Percentiles rank a stretch among this genome's conserved stretches.
These are phyloP conservation scores for Boeremia lycopersici DNA, from an alignment of 2,329 filamentous ascomycete genomes.

Conservation along the genomic window DNA sequence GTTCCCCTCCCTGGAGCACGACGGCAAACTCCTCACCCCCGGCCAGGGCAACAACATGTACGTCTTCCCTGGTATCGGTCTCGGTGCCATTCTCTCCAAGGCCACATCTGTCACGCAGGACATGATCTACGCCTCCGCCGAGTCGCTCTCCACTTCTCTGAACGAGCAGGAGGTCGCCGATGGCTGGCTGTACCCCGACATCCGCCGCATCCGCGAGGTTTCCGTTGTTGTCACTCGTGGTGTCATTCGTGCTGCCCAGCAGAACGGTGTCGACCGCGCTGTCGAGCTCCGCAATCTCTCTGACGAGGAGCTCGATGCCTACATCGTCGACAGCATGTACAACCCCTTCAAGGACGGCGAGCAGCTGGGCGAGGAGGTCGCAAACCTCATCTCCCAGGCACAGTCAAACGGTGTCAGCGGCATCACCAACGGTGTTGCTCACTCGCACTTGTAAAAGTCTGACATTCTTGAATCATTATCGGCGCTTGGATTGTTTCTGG, in stretches of 20 bases:
- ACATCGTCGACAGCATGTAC: conserved; percentile 61
- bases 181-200: conserved; percentile 87
- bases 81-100: conserved; percentile 91
- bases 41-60: conserved; percentile 80
- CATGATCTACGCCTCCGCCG: conserved; percentile 96
- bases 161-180: conserved; percentile 80
- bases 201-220: conserved; percentile 90
- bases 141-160: conserved; percentile 77
- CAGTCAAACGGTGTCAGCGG: conserved; percentile 33
- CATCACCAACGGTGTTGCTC: conserved; percentile 37
- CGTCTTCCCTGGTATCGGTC: conserved; percentile 94
- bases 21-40: conserved; percentile 55
- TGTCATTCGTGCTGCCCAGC: conserved; percentile 89
- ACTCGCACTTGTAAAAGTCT: conserved; percentile 41
- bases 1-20: conserved; percentile 69
- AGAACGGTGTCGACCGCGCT: conserved; percentile 67
- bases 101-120: conserved; percentile 83
- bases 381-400: conserved; percentile 34
- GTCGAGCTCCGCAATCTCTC: conserved; percentile 67
- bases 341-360: conserved; percentile 56
- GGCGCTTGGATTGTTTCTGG: conserved; percentile 21
- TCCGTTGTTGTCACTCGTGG: conserved; percentile 84
- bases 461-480: conserved; percentile 23
- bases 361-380: conserved; percentile 49
- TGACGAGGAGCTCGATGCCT: conserved; percentile 73